phyloP scores from a whole-genome alignment of 306 rosid genomes.

The Alnus rubra region DNA sequence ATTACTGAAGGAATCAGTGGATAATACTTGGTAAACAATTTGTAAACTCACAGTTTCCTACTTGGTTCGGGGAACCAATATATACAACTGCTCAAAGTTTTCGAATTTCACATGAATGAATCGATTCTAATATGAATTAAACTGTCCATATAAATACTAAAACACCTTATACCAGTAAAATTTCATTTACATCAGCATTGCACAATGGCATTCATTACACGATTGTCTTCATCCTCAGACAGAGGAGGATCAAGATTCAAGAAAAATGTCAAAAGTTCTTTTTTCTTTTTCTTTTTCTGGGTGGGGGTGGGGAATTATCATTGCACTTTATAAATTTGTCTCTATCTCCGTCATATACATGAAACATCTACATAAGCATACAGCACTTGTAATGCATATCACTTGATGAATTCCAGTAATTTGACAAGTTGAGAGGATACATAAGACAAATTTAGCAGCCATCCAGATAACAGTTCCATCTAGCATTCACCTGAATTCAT shows the following conservation, averaged over 20 bases:
- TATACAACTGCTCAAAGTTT: background rate
- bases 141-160: background rate
- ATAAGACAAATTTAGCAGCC: background rate
- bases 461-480: background rate
- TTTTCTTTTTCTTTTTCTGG: too few relatives aligned
- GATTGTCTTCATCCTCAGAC: background rate
- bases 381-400: background rate
- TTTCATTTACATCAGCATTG: background rate
- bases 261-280: background rate
- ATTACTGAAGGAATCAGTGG: background rate
- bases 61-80: background rate
- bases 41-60: background rate
- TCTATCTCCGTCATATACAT: background rate
- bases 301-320: background rate
- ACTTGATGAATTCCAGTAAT: background rate
- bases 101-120: background rate
- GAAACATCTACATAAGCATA: background rate
- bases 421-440: background rate
- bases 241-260: background rate
- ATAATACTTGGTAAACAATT: background rate
- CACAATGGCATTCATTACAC: background rate
- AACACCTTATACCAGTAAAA: background rate
- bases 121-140: background rate
- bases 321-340: background rate
- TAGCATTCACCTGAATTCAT: background rate